These are phyloP conservation scores for Epichloe uncinata DNA, from an alignment of 2,329 filamentous ascomycete genomes.

Conservation along the genomic window DNA sequence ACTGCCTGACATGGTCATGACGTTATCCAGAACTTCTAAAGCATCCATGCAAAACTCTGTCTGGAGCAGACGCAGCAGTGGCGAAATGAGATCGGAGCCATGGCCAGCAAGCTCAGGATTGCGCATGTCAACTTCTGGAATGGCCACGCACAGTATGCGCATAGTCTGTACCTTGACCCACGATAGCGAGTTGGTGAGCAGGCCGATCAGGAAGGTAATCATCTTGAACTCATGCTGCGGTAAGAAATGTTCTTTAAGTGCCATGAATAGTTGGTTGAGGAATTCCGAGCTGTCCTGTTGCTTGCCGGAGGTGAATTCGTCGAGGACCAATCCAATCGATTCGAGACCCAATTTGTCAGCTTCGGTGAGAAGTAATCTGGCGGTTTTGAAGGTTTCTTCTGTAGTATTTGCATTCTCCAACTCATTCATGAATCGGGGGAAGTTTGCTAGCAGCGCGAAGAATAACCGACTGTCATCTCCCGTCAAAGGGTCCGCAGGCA, in stretches of 20 bases:
- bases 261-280: conserved; percentile 56
- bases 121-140: conserved; percentile 86
- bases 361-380: conserved; percentile 55
- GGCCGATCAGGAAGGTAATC: conserved; percentile 79
- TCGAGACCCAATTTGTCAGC: conserved; percentile 59
- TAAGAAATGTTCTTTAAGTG: conserved; percentile 66
- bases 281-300: conserved; percentile 64
- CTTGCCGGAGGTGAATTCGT: conserved; percentile 53
- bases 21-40: conserved; percentile 80
- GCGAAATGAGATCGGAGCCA: conserved; percentile 89
- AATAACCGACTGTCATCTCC: conserved; percentile 73
- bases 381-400: conserved; percentile 44
- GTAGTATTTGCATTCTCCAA: conserved; percentile 54
- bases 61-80: conserved; percentile 74
- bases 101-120: conserved; percentile 81
- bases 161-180: conserved; percentile 93
- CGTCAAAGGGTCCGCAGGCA: conserved; percentile 69
- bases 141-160: conserved; percentile 71
- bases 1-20: conserved; percentile 85
- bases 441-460: conserved; percentile 80
- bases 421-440: conserved; percentile 65
- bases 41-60: conserved; percentile 92
- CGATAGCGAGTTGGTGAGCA: conserved; percentile 74
- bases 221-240: conserved; percentile 72
- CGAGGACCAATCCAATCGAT: conserved; percentile 54